Percentiles rank a stretch among this genome's conserved stretches.
Conservation (phyloP, 805 yeast genomes). For the Barnettozyma salicaria region DNA sequence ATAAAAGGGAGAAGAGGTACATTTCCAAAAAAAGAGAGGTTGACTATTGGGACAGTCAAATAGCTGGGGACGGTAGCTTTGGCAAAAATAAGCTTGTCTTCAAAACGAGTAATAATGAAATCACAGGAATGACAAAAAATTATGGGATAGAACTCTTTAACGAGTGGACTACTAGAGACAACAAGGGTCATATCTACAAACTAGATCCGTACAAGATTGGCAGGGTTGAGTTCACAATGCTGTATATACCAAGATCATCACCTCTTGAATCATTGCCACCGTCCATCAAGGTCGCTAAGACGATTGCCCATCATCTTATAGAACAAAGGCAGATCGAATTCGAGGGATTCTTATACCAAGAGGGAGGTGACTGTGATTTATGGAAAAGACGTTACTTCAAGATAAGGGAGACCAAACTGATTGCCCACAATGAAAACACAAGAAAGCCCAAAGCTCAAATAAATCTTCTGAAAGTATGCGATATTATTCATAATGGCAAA, state of each 20-base stretch:
- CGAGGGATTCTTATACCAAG: constrained; percentile 78
- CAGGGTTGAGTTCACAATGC: constrained; percentile 59
- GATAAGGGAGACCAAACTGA: constrained; percentile 61
- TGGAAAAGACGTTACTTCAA: constrained; percentile 74
- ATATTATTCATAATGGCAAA: constrained; percentile 30
- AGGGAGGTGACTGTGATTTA: constrained; percentile 79
- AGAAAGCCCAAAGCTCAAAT: constrained; percentile 69
- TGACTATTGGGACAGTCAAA: constrained; percentile 56
- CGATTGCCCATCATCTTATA: constrained; percentile 34
- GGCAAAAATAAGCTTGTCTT: constrained; percentile 70
- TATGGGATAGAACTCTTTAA: constrained; percentile 62
- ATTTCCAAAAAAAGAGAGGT: constrained; percentile 41
- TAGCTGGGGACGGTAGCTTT: constrained; percentile 87
- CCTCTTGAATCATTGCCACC: constrained; percentile 61
- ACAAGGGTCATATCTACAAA: constrained; percentile 27
- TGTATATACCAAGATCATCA: constrained; percentile 60
- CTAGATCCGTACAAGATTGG: constrained; percentile 56
- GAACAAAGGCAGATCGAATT: constrained; percentile 31
- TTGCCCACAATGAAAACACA: constrained; percentile 69
- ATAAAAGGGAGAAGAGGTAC: constrained; percentile 36
- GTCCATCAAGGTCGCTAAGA: constrained; percentile 51
- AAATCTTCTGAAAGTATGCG: constrained; percentile 61
- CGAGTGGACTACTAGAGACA: constrained; percentile 64
- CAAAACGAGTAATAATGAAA: constrained; percentile 46
- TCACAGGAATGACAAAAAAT: constrained; percentile 46